Evolutionary conservation across 495 filamentous ascomycete species (phyloP), one percentile per base, ranked within the genome.

Genomic region (Xylaria telfairii): DNA sequence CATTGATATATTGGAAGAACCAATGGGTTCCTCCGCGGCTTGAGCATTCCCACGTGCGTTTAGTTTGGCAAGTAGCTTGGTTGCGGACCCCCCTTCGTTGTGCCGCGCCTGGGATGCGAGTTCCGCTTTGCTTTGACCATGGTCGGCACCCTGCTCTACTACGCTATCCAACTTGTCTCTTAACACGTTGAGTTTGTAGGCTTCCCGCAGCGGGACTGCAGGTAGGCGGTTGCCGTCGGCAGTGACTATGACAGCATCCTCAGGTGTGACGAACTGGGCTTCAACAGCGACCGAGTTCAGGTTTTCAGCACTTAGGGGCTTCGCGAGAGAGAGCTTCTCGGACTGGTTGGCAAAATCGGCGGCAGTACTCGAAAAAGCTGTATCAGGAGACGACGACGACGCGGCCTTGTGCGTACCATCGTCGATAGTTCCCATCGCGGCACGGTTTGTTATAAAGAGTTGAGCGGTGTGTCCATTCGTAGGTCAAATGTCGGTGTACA

Each of bases 201-300:
- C 91, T 78, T 93, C 91, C 5, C 82, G 79, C 0, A 92, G 72
- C 4, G 90, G 91, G 2, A 92, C 88, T 0, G 85, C 83, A 0
- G 92, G 92, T 21, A 93, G 76, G 21, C 90, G 82, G 65, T 84
- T 84, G 19, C 91, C 90, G 76, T 90, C 86, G 12, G 87, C 84
- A 5, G 90, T 91, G 51, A 87, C 80, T 62, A 93, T 87, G n/a
- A 93, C 87, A 0, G 91, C 89, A 79, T 93, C 91, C 59, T 89
- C 86, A 0, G 89, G 82, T 2, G 91, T 93, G 56, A 93, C 82
- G 75, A 91, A 93, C 24, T 83, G 84, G 5, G 91, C 91, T 68
- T 90, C 81, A 24, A 91, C 82, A 3, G 91, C 90, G 37, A 87
- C 81, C 24, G 83, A 81, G 0, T 71, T 67, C 21, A 80, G 74